phyloP scores from a whole-genome alignment of 768 basidiomycete genomes.

The Holtermannia corniformis region DNA sequence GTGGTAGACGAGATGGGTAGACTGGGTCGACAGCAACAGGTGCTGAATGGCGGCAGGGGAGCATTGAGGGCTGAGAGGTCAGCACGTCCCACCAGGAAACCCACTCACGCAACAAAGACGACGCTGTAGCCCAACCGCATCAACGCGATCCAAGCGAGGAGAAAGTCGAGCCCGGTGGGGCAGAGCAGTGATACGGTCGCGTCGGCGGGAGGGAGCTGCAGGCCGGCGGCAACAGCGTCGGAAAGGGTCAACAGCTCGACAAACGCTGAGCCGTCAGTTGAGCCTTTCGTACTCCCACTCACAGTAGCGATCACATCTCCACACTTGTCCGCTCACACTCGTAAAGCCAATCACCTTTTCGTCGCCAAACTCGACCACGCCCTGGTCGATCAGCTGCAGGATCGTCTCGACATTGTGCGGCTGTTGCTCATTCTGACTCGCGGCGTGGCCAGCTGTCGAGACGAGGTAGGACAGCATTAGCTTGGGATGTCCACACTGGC shows the following conservation, averaged over 20 bases:
- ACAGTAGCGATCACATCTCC: slow-evolving; percentile 32
- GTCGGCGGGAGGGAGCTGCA: no score
- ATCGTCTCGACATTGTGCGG: slow-evolving; percentile 26
- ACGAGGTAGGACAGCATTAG: slow-evolving; percentile 37
- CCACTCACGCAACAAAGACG: slow-evolving; percentile 32
- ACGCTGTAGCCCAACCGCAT: slow-evolving; percentile 35
- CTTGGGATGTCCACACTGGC: no score
- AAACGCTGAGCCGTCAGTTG: slow-evolving; percentile 12
- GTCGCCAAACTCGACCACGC: slow-evolving; percentile 24
- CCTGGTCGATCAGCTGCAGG: slow-evolving; percentile 28
- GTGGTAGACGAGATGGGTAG: slow-evolving; percentile 44
- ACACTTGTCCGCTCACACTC: slow-evolving; percentile 2
- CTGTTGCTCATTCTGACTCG: slow-evolving; percentile 27
- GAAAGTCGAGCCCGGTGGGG: slow-evolving; percentile 33
- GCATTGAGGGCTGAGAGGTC: slow-evolving; percentile 29
- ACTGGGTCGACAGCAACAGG: slow-evolving; percentile 43
- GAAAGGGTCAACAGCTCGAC: slow-evolving; percentile 18
- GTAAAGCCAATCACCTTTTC: slow-evolving; percentile 33
- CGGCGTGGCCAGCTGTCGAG: slow-evolving; percentile 34
- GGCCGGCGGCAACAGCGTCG: neutral
- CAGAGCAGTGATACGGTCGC: slow-evolving; percentile 24
- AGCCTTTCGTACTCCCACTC: slow-evolving; percentile 12
- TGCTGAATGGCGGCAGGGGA: slow-evolving; percentile 46
- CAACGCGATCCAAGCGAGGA: slow-evolving; percentile 31
- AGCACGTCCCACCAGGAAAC: neutral